A percentile compares a stretch with the other conserved stretches of the same genome.
Evolutionary conservation across 371 early-diverging fungal species (phyloP).

Genomic region (Rhizomucor miehei): DNA sequence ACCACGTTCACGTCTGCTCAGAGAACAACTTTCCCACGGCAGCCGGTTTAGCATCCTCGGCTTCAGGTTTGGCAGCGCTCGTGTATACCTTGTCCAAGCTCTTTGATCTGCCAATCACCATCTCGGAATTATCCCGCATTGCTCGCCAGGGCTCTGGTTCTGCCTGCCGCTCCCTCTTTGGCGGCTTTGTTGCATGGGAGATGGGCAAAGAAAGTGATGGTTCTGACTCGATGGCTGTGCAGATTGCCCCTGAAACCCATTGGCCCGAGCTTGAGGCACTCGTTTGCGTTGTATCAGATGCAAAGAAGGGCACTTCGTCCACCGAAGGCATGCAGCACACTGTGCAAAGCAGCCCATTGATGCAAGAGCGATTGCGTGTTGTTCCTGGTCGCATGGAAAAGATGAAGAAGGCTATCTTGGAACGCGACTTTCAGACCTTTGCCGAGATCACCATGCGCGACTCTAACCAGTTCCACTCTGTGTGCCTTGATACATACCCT

Average conservation of each 20-base stretch:
- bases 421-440: conserved; percentile 87
- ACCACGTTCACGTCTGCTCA: conserved; percentile 80
- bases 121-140: conserved; percentile 81
- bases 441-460: conserved; percentile 97
- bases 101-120: conserved; percentile 65
- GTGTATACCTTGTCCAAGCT: conserved; percentile 83
- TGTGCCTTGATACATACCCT: conserved; percentile 91
- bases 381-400: conserved; percentile 88
- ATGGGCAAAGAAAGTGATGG: conserved; percentile 80
- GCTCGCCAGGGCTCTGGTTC: conserved; percentile 98
- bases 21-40: conserved; percentile 99
- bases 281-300: conserved; percentile 91
- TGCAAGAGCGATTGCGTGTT: conserved; percentile 80
- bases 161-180: conserved; percentile 95
- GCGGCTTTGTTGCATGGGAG: conserved; percentile 98
- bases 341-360: conserved; percentile 85
- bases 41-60: conserved; percentile 99
- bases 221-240: conserved; percentile 85
- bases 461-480: conserved; percentile 98
- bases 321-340: conserved; percentile 98
- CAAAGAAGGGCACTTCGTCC: conserved; percentile 87
- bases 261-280: conserved; percentile 97
- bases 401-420: conserved; percentile 82
- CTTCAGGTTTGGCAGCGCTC: conserved; percentile 95
- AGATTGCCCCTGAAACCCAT: conserved; percentile 86